Evolutionary conservation across 2,329 filamentous ascomycete genomes (phyloP), one percentile per base, ranked within the genome.

Genomic region (Chaetomiaceae sp.): DNA sequence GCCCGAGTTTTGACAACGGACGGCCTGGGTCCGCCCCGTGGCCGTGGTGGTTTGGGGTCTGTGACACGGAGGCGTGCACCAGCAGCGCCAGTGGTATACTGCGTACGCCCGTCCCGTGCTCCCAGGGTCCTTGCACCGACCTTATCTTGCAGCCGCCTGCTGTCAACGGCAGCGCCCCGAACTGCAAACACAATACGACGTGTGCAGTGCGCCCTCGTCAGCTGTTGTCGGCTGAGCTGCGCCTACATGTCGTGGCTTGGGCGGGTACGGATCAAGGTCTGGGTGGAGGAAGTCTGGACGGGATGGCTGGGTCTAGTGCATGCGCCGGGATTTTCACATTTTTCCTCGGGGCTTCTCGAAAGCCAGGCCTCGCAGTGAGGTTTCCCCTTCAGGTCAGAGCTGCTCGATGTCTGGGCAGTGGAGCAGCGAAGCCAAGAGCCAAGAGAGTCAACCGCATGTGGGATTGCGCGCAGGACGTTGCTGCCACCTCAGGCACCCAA

Each of bases 141-240:
- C 47, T 47, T 47, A 50, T 50, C 48, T 44, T 38, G 49, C 47
- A 49, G 46, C 38, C 26, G 22, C 9, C 22, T 9, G 46, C 36
- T 10, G 35, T 29, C 39, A 32, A 19, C 19, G 27, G 26, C 38
- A 45, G 18, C 37, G 30, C 38, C 20, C 42, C n/a, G 4, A 7
- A 17, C 36, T 34, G 41, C 22, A 38, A 40, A 47, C n/a, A n/a
- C n/a, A n/a, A n/a, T n/a, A n/a, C n/a, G n/a, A n/a, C n/a, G n/a
- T n/a, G n/a, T n/a, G n/a, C n/a, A n/a, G n/a, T n/a, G n/a, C n/a
- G n/a, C n/a, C n/a, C n/a, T n/a, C n/a, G n/a, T n/a, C n/a, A n/a
- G n/a, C n/a, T n/a, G n/a, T n/a, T n/a, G n/a, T n/a, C n/a, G n/a
- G n/a, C n/a, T n/a, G n/a, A n/a, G n/a, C n/a, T n/a, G n/a, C n/a